Conservation (phyloP, 225 moss, liverwort and hornwort species). For the Marchantia paleacea region DNA sequence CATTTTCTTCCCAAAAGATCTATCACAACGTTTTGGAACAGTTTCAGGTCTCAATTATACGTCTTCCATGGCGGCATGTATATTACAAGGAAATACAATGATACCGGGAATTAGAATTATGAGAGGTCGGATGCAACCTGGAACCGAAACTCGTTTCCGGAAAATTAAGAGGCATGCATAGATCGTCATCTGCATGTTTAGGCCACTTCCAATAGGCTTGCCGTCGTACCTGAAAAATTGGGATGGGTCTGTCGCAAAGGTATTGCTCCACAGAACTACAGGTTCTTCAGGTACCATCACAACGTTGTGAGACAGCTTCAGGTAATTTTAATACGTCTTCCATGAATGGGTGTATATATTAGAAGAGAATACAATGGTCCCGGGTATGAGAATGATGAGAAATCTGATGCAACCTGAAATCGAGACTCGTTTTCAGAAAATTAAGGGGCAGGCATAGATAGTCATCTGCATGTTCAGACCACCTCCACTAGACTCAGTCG, state of each 20-base stretch:
- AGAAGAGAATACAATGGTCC: neutral
- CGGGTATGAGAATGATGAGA: neutral
- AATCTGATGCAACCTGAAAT: neutral
- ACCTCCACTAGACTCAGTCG: neutral
- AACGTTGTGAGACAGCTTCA: neutral
- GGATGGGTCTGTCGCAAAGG: conserved; percentile 83
- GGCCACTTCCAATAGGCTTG: neutral
- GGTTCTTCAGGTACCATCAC: conserved; percentile 39
- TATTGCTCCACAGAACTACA: conserved; percentile 65
- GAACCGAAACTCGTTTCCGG: neutral
- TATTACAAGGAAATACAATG: neutral
- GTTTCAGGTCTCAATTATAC: neutral
- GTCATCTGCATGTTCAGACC: neutral
- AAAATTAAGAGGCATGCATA: neutral
- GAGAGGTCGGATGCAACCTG: neutral
- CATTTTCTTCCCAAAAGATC: neutral
- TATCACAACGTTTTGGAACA: neutral
- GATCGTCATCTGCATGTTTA: neutral
- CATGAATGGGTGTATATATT: neutral
- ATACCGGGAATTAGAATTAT: neutral
- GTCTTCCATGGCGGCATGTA: neutral
- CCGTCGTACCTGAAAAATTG: conserved; percentile 28
- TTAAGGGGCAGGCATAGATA: neutral
- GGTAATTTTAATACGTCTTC: neutral
- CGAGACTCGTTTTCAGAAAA: neutral